Conservation (phyloP, 495 filamentous ascomycete species). For the Tuber indicum region DNA sequence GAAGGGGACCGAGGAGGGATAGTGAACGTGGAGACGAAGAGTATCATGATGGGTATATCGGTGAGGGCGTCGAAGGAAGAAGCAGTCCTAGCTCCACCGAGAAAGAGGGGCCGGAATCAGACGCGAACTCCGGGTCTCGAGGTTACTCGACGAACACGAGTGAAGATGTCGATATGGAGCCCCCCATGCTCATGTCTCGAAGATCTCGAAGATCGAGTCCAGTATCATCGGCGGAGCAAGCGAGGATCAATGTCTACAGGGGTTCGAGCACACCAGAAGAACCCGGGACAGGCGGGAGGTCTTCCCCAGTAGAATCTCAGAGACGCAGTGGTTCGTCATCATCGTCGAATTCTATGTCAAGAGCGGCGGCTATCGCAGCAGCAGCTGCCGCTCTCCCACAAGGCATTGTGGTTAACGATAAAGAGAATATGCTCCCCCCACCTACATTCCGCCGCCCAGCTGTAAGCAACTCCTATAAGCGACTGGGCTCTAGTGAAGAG, state of each 20-base stretch:
- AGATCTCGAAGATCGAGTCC: constrained; percentile 36
- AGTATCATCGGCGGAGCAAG: constrained; percentile 25
- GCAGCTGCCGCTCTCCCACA: constrained; percentile 30
- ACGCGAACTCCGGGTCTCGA: constrained; percentile 28
- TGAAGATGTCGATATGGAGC: constrained; percentile 26
- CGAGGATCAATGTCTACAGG: constrained; percentile 18
- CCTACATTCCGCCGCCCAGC: constrained; percentile 34
- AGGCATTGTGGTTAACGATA: constrained; percentile 27
- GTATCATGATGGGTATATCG: constrained; percentile 31
- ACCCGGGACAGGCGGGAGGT: constrained; percentile 13
- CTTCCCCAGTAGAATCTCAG: constrained; percentile 19
- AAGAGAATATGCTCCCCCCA: constrained; percentile 41
- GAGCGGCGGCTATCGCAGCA: constrained; percentile 31
- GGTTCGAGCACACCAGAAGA: constrained; percentile 21
- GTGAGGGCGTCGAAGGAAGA: constrained; percentile 24
- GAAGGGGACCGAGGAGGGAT: constrained; percentile 37
- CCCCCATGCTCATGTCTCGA: constrained; percentile 22
- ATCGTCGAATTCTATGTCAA: constrained; percentile 23
- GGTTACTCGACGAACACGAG: constrained; percentile 6
- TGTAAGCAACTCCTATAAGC: constrained; percentile 19
- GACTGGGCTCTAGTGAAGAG: constrained; percentile 21
- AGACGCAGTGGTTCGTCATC: constrained; percentile 27
- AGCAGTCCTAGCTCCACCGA: constrained; percentile 11
- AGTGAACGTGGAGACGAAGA: constrained; percentile 31
- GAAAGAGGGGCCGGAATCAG: constrained; percentile 24